Conservation (phyloP, 108 stramenopile species). For the Nitzschia inconspicua region DNA sequence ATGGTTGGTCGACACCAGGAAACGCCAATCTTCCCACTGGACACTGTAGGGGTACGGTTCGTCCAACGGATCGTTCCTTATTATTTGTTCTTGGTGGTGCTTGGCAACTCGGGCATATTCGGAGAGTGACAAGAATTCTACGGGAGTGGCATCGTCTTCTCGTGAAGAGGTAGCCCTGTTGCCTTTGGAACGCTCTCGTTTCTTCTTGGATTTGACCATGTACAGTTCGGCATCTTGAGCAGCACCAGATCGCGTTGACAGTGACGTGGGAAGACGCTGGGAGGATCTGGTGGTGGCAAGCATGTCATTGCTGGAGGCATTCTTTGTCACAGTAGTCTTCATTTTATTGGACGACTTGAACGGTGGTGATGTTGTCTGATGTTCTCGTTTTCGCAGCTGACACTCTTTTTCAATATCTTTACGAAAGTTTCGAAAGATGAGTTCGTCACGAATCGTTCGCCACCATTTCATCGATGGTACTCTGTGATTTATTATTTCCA, state of each 20-base stretch:
- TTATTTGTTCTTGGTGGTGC: background rate
- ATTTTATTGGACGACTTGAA: background rate
- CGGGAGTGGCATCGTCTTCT: background rate
- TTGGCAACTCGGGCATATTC: constrained; percentile 2
- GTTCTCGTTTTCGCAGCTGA: background rate
- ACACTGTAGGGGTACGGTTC: no score
- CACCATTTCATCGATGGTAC: background rate
- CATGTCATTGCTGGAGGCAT: no score
- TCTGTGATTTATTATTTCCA: background rate
- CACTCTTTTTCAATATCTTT: constrained; percentile 3
- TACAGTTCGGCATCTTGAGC: constrained; percentile 21
- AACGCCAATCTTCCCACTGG: constrained; percentile 64
- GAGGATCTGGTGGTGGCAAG: no score
- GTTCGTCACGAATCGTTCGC: constrained; percentile 16
- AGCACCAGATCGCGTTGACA: background rate
- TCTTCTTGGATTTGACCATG: constrained; percentile 17
- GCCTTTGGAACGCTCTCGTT: background rate
- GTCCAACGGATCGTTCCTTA: no score
- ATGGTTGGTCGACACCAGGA: constrained; percentile 56
- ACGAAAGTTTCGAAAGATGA: constrained; percentile 26
- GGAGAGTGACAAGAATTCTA: constrained; percentile 4
- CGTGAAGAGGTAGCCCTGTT: background rate
- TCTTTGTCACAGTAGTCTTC: background rate
- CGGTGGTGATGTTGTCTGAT: background rate
- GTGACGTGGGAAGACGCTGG: no score